These are phyloP conservation scores for Beauveria caledonica DNA, from an alignment of 2,329 filamentous ascomycete species.

Conservation along the genomic window DNA sequence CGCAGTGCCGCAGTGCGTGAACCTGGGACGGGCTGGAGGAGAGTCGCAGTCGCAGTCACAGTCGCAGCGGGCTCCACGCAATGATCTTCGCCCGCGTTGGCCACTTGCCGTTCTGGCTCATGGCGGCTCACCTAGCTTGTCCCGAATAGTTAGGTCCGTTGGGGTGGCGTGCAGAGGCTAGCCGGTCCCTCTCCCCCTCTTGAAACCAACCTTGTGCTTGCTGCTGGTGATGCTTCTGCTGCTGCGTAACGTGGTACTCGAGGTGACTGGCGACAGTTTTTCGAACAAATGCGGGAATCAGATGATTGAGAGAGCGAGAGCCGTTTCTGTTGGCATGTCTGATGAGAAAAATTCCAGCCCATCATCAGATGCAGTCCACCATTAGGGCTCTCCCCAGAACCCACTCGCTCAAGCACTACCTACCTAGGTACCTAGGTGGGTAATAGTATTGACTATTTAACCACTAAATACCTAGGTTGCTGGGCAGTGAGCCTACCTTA, in stretches of 20 bases:
- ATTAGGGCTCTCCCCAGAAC: too few species aligned
- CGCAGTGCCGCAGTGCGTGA: too few species aligned
- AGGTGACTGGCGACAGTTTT: neutral
- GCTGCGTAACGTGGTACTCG: neutral
- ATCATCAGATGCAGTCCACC: too few species aligned
- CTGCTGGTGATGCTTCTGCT: neutral
- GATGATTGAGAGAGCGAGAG: too few species aligned
- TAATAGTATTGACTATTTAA: too few species aligned
- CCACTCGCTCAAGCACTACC: too few species aligned
- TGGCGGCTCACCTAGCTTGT: slow-evolving; percentile 8
- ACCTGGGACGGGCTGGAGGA: neutral
- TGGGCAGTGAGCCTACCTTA: too few species aligned
- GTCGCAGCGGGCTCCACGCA: neutral
- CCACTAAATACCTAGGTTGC: too few species aligned
- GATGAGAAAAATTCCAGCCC: too few species aligned
- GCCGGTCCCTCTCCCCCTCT: neutral
- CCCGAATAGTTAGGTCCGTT: slow-evolving; percentile 9
- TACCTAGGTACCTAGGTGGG: too few species aligned
- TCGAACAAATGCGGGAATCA: too few species aligned
- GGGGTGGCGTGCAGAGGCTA: neutral
- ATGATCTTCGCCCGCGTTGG: neutral
- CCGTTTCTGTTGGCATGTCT: too few species aligned
- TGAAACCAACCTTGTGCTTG: neutral
- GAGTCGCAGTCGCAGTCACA: neutral
- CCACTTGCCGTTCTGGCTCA: slow-evolving; percentile 10